Evolutionary conservation across 768 basidiomycete genomes (phyloP).

Genomic region (Tylopilus sp.): DNA sequence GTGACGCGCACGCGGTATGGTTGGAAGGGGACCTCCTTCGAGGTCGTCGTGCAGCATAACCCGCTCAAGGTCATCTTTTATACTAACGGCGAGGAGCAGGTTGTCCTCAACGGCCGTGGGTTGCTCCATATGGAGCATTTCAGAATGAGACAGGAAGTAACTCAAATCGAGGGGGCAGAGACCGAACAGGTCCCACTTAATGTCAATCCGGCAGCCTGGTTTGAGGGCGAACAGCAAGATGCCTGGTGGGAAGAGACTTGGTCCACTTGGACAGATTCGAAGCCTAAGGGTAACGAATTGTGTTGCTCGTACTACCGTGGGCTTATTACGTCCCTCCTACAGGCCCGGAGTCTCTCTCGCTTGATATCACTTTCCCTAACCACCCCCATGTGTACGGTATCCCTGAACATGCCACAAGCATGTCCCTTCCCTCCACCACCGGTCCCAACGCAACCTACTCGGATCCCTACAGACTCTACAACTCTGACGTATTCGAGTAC

Average conservation of each 20-base stretch:
- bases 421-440: slow-evolving; percentile 85
- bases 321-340: slow-evolving; percentile 8
- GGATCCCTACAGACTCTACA: slow-evolving; percentile 94
- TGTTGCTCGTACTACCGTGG: background rate
- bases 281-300: slow-evolving; percentile 78
- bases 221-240: slow-evolving; percentile 83
- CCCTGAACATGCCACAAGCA: slow-evolving; percentile 89
- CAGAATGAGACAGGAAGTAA: slow-evolving; percentile 54
- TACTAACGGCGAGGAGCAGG: slow-evolving; percentile 73
- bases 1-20: slow-evolving; percentile 66
- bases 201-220: slow-evolving; percentile 65
- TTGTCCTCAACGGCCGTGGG: slow-evolving; percentile 86
- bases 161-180: slow-evolving; percentile 37
- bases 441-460: slow-evolving; percentile 73
- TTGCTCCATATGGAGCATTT: slow-evolving; percentile 99
- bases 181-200: slow-evolving; percentile 54
- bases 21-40: slow-evolving; percentile 53
- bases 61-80: slow-evolving; percentile 75
- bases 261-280: slow-evolving; percentile 83
- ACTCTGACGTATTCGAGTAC: slow-evolving; percentile 96
- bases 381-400: slow-evolving; percentile 93
- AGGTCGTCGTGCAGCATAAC: slow-evolving; percentile 66
- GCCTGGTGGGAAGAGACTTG: slow-evolving; percentile 90
- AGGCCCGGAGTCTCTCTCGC: slow-evolving; percentile 93
- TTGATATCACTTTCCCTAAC: slow-evolving; percentile 92